Evolutionary conservation across 1,284 basidiomycete genomes (phyloP), one percentile per base, ranked within the genome.

Genomic region (Ustilago shanxiensis): DNA sequence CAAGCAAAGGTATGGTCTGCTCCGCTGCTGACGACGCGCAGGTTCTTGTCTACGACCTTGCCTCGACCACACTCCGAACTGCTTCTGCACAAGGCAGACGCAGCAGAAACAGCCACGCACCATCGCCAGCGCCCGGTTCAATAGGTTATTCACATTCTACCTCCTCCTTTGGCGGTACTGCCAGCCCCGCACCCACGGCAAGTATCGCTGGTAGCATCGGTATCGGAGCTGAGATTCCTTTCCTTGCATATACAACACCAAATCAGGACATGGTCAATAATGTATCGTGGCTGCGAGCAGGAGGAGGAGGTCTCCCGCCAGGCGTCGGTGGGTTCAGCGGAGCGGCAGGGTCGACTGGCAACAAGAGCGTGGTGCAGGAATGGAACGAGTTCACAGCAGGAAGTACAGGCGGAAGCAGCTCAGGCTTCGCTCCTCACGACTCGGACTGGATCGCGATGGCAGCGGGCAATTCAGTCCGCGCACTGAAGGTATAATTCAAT

Each of bases 1-100:
- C 79, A 8, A 79, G 77, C 56, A 86, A 86, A 67, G 84, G 84
- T 8, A 86, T 86, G 84, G 79, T 86, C n/a, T 83, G 83, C 55
- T 84, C 83, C 14, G 82, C 77, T 13, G 83, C 79, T 10, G 85
- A 86, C 56, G 85, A 86, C 49, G 79, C 79, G 0, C 85, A 86
- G 58, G 83, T 82, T 35, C 72, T 86, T 1, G 83, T 86, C 6
- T 86, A 85, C 52, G 85, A 86, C 56, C 71, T 86, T 16, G 82
- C 85, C 1, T 81, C 79, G 16, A 68, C 82, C 3, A 85, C 85
- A 16, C 63, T 86, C 22, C 76, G 84, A 20, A 81, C 77, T 26
- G 83, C 85, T 11, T 82, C 81, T 1, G 84, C 83, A 1, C 83
- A 85, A 55, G 85, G 85, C 0, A 70, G 83, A 49, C 60, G 84